Percentiles rank a stretch among this genome's conserved stretches.
phyloP scores from a whole-genome alignment of 345 rosid genomes.

The Geranium brycei region DNA sequence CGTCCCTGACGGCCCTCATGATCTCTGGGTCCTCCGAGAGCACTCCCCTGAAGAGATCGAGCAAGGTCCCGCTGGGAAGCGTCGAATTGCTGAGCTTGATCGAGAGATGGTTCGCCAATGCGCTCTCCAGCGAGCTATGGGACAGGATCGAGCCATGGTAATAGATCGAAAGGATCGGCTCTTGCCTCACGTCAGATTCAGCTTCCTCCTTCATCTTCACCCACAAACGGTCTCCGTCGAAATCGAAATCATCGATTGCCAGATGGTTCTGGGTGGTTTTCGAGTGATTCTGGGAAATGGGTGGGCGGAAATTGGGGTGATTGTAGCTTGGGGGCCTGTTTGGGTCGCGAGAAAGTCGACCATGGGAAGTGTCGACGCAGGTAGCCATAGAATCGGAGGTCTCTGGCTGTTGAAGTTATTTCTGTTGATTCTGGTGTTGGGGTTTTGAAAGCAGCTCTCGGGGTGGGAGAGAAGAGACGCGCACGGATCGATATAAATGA shows the following conservation, averaged over 20 bases:
- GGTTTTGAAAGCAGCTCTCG: constrained; percentile 4
- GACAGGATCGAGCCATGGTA: constrained; percentile 54
- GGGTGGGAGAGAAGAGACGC: neutral
- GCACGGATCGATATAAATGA: constrained; percentile 9
- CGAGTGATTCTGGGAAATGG: constrained; percentile 22
- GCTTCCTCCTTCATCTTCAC: constrained; percentile 55
- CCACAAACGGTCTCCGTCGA: constrained; percentile 37
- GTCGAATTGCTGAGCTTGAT: constrained; percentile 50
- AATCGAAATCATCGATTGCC: constrained; percentile 11
- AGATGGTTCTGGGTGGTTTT: constrained; percentile 19
- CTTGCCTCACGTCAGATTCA: constrained; percentile 39
- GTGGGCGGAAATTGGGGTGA: constrained; percentile 19
- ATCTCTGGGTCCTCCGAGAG: constrained; percentile 37
- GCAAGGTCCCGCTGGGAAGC: constrained; percentile 43
- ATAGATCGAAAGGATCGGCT: constrained; percentile 58
- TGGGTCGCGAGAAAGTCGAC: constrained; percentile 30
- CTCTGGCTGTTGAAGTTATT: neutral
- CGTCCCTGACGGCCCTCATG: constrained; percentile 39
- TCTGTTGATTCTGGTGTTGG: neutral
- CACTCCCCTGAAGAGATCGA: constrained; percentile 47
- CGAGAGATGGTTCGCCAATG: constrained; percentile 60
- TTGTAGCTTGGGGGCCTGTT: constrained; percentile 20
- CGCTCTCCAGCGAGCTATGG: constrained; percentile 46
- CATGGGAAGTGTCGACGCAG: constrained; percentile 39
- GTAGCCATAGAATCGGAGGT: constrained; percentile 38